Conservation (phyloP, 805 yeast species). For the Schwanniomyces occidentalis region DNA sequence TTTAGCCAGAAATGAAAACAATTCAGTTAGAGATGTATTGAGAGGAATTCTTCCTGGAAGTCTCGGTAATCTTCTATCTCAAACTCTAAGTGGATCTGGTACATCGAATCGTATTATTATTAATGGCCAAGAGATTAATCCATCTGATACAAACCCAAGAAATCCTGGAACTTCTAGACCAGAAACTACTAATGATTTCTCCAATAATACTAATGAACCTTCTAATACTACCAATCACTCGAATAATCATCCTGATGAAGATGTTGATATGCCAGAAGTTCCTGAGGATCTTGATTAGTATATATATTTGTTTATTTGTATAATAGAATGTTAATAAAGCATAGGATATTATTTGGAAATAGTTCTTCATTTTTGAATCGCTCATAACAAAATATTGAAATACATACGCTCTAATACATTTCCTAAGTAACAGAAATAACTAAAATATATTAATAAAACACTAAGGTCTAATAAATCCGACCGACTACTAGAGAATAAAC, state of each 20-base stretch:
- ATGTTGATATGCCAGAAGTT: conserved; percentile 13
- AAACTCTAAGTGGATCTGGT: conserved; percentile 12
- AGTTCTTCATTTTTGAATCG: too few species aligned
- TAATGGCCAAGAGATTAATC: too few species aligned
- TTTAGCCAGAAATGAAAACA: conserved; percentile 2
- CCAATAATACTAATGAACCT: neutral
- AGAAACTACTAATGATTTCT: neutral
- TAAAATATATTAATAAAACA: conserved; percentile 5
- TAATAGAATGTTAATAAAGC: too few species aligned
- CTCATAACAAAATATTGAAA: too few species aligned
- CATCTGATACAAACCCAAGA: neutral
- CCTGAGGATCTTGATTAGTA: conserved; percentile 12
- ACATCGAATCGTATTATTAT: too few species aligned
- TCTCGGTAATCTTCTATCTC: conserved; percentile 10
- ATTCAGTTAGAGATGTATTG: conserved; percentile 11
- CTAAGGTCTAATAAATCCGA: neutral
- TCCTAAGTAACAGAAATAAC: too few species aligned
- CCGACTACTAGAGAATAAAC: conserved; percentile 7
- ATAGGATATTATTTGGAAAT: too few species aligned
- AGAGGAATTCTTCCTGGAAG: conserved; percentile 16
- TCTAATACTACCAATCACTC: neutral
- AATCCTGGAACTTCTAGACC: neutral
- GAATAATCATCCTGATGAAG: conserved; percentile 5
- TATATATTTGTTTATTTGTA: too few species aligned
- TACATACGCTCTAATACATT: too few species aligned